Evolutionary conservation across 345 rosid genomes (phyloP), one percentile per base, ranked within the genome.

Genomic region (Eucalyptus virginea): DNA sequence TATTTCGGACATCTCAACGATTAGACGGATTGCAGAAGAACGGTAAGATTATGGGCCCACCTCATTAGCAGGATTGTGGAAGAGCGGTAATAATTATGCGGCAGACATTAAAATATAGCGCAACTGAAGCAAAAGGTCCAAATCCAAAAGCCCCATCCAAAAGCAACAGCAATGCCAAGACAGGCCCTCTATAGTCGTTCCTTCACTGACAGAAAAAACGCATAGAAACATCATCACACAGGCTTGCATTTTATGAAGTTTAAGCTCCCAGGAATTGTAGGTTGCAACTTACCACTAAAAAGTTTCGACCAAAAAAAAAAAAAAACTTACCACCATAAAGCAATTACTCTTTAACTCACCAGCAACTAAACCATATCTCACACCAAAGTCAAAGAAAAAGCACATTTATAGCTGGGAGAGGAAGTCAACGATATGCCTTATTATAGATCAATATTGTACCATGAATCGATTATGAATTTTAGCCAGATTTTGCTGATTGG

Each of bases 401-500:
- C 6, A 72, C 3, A 37, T 77, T 37, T 47, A 40, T 21, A 37
- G 16, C 83, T 37, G 2, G 83, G 47, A 77, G 30, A 77, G 83
- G 15, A 77, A 77, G 11, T 40, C 83, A 77, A 40, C 47, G 40
- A 77, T 11, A 40, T 77, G 83, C 47, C 83, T 77, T 37, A 37
- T 14, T 21, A 77, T 44, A 77, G 83, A 77, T 21, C 47, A 21
- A 40, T 77, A 77, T 13, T 21, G 15, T 19, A 42, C 47, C 2
- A 0, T 8, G 58, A 52, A 52, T 52, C 0, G 2, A 52, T 52
- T 19, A 52, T 1, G 1, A 52, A 52, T 1, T 52, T 52, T 52
- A 52, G 24, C 2, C 5, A 0, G 2, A 52, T 52, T 52, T 52
- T 52, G 11, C 11, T 19, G 0, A 52, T 0, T 52, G 4, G 11